These are phyloP conservation scores for Teunomyces cretensis DNA, from an alignment of 805 yeast species.

Conservation along the genomic window DNA sequence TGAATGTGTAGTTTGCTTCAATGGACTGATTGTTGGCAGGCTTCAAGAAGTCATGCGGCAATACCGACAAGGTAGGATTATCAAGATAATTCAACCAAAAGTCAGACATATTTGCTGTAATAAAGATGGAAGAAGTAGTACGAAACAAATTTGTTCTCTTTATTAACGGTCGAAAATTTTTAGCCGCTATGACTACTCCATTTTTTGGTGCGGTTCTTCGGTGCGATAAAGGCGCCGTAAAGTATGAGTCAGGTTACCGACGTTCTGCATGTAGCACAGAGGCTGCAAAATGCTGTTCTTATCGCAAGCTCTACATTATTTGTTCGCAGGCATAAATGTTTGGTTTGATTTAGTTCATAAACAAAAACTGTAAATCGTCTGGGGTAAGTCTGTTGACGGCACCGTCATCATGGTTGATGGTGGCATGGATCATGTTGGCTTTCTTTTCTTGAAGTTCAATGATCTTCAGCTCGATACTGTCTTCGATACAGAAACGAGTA, in stretches of 20 bases:
- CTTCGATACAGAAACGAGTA: conserved; percentile 91
- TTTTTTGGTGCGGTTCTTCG: conserved; percentile 1
- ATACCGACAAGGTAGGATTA: conserved; percentile 79
- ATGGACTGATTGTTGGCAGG: conserved; percentile 68
- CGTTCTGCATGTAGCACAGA: conserved; percentile 1
- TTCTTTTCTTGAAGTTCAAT: conserved; percentile 95
- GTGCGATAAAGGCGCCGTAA: conserved; percentile 5
- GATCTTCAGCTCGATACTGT: conserved; percentile 93
- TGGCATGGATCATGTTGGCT: conserved; percentile 97
- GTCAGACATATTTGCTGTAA: conserved; percentile 16
- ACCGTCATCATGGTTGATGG: conserved; percentile 87
- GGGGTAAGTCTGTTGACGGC: conserved; percentile 89
- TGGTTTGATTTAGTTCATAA: conserved; percentile 58
- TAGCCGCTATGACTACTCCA: conserved; percentile 2
- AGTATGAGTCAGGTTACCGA: not conserved
- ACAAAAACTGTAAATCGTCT: conserved; percentile 91
- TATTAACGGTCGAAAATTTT: not conserved
- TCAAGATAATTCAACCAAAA: conserved; percentile 67
- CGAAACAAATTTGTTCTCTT: not conserved
- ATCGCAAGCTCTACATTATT: not conserved
- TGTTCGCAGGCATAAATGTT: not conserved
- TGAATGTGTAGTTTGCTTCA: conserved; percentile 52
- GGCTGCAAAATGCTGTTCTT: not conserved
- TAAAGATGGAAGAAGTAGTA: not conserved
- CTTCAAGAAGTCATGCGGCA: conserved; percentile 84